These are phyloP conservation scores for Aspergillus ostianus DNA, from an alignment of 495 filamentous ascomycete species.

Conservation along the genomic window DNA sequence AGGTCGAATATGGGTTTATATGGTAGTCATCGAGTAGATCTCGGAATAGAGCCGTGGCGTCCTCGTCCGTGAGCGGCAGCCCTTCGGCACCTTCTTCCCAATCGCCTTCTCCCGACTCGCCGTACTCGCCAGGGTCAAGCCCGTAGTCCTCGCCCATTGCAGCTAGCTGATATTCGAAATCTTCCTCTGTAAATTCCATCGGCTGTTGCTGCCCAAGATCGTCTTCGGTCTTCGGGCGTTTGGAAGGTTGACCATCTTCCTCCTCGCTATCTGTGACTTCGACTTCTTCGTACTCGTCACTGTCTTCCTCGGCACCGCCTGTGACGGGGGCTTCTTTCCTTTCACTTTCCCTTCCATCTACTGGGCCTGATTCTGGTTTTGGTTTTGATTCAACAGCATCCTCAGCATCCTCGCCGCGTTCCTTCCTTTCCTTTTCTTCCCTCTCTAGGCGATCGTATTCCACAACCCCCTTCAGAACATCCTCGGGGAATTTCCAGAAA, in stretches of 20 bases:
- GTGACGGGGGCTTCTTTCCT: conserved; percentile 8
- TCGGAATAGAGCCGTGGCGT: conserved; percentile 72
- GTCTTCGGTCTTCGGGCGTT: conserved; percentile 66
- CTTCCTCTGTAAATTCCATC: conserved; percentile 90
- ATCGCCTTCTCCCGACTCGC: conserved; percentile 60
- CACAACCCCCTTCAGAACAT: conserved; percentile 76
- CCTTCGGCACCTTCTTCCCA: conserved; percentile 72
- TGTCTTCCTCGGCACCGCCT: conserved; percentile 35
- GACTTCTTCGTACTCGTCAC: conserved; percentile 82
- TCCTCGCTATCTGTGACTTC: conserved; percentile 76
- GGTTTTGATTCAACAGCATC: conserved; percentile 21
- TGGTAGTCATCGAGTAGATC: conserved; percentile 79
- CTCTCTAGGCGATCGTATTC: conserved; percentile 62
- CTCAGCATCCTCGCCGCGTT: conserved; percentile 37
- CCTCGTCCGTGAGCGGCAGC: conserved; percentile 62
- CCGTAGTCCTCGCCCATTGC: conserved; percentile 81
- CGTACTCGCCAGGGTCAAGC: conserved; percentile 68
- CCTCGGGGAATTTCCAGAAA: conserved; percentile 86
- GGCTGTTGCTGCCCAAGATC: conserved; percentile 53
- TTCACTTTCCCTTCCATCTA: conserved; percentile 6
- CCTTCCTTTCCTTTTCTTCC: conserved; percentile 46
- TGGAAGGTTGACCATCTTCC: conserved; percentile 53
- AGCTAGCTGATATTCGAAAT: conserved; percentile 88
- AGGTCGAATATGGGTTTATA: conserved; percentile 86
- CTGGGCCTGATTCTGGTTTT: conserved; percentile 1